Evolutionary conservation across 2,329 filamentous ascomycete genomes (phyloP).

Genomic region (Ceratocystis lukuohia): DNA sequence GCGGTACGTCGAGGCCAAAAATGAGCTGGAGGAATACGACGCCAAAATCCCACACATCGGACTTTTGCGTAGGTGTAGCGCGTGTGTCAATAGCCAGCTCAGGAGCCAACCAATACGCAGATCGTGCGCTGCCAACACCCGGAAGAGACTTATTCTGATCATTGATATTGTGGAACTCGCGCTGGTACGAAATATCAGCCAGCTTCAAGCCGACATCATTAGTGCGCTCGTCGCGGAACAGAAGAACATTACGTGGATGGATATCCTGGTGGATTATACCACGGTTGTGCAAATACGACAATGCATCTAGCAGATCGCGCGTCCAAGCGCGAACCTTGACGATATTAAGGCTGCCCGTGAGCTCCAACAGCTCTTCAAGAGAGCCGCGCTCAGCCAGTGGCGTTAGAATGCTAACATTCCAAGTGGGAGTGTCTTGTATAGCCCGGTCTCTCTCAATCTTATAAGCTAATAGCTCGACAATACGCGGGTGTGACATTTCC

Average conservation of each 20-base stretch:
- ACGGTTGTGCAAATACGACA: slow-evolving; percentile 75
- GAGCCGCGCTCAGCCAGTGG: slow-evolving; percentile 73
- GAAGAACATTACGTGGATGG: slow-evolving; percentile 63
- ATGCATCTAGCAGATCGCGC: slow-evolving; percentile 76
- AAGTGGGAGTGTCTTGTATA: slow-evolving; percentile 33
- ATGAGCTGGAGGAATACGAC: slow-evolving; percentile 88
- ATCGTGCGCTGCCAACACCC: slow-evolving; percentile 49
- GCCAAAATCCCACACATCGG: slow-evolving; percentile 91
- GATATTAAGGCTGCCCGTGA: slow-evolving; percentile 60
- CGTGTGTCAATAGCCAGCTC: slow-evolving; percentile 54
- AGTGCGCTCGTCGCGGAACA: slow-evolving; percentile 50
- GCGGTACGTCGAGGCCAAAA: slow-evolving; percentile 64
- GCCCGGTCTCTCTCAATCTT: slow-evolving; percentile 50
- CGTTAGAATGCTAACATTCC: slow-evolving; percentile 62
- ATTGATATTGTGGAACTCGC: slow-evolving; percentile 49
- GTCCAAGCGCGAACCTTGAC: slow-evolving; percentile 76
- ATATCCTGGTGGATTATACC: slow-evolving; percentile 75
- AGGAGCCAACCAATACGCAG: slow-evolving; percentile 71
- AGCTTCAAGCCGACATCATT: slow-evolving; percentile 62
- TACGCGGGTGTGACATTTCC: slow-evolving; percentile 53
- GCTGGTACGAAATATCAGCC: slow-evolving; percentile 59
- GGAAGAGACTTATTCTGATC: slow-evolving; percentile 40
- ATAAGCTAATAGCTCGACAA: slow-evolving; percentile 71
- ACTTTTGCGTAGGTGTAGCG: slow-evolving; percentile 57
- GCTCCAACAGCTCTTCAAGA: slow-evolving; percentile 65